These are phyloP conservation scores for Nicotiana tabacum DNA, from an alignment of 257 asterid species.

Conservation along the genomic window DNA sequence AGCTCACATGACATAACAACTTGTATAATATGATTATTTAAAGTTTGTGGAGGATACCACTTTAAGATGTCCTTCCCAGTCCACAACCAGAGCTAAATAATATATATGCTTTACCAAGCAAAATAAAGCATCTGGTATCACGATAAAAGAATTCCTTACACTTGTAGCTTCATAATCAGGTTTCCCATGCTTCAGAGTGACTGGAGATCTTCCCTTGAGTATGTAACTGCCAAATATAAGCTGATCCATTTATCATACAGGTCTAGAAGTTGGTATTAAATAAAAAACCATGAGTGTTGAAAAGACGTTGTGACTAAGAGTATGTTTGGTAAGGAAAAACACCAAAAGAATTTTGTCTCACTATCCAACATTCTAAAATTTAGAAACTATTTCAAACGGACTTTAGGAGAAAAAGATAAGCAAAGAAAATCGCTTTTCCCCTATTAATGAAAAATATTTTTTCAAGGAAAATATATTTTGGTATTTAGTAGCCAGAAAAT, in stretches of 20 bases:
- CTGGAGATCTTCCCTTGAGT: constrained; percentile 81
- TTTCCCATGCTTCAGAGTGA: constrained; percentile 91
- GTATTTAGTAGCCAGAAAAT: too few relatives aligned
- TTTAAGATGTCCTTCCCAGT: background rate
- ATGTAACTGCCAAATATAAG: constrained; percentile 51
- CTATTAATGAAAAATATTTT: too few relatives aligned
- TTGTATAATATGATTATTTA: background rate
- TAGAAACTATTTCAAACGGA: too few relatives aligned
- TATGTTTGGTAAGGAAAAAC: too few relatives aligned
- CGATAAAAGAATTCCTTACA: constrained; percentile 36
- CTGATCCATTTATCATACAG: background rate
- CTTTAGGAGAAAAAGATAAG: too few relatives aligned
- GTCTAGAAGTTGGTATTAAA: background rate
- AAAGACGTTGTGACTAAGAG: background rate
- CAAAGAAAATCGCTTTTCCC: too few relatives aligned
- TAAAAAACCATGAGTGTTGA: background rate
- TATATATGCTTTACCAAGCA: background rate
- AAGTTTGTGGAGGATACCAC: background rate
- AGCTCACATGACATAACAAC: background rate
- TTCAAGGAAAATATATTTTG: too few relatives aligned
- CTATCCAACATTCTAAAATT: too few relatives aligned
- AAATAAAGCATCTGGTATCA: background rate
- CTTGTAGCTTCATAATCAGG: constrained; percentile 85
- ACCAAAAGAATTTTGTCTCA: too few relatives aligned
- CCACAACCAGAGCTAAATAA: background rate